Base-by-base conservation (phyloP, 2,329 filamentous ascomycete genomes). In the Microsporum canis region DNA sequence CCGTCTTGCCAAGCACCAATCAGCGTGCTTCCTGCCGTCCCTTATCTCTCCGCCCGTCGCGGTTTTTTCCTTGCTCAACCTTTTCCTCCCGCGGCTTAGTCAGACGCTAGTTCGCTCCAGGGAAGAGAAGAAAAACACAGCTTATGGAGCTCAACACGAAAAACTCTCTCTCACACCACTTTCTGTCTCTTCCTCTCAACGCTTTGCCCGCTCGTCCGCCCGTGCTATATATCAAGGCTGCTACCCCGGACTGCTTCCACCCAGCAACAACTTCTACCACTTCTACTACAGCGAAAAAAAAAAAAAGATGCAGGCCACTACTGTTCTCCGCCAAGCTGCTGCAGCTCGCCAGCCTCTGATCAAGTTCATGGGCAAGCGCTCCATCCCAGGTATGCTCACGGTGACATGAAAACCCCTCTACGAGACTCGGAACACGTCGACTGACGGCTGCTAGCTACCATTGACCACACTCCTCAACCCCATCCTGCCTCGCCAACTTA, bases 401-500 rank as follows among this genome's bases (percentile, higher is more conserved):
- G 17, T 23, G 17, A 23, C 17, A 29, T 57, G 51, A 17, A 7
- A 57, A 65, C 23, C 34, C 55, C 10, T 29, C 17, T 2, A 39
- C 17, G 36, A n/a, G 5, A 29, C 14, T 43, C 2, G 39, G 38
- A 17, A 31, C 39, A 36, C n/a, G 47, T 33, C 57, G 47, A 61
- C 38, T 55, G 27, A 47, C 57, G 34, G 23, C 38, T 47, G 4
- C 63, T 64, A 77, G 76, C 76, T 61, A 71, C 74, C 34, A 65
- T 78, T 60, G 75, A 78, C 66, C 82, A 84, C 78, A 77, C 81
- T 63, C 82, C 82, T 65, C 77, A 82, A 64, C 76, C 77, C 63
- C 84, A 83, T 73, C 83, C 82, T 57, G 82, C 80, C 63, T 82
- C 81, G 62, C 83, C 81, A 63, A 75, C 77, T 43, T 70, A 78